Evolutionary conservation across 805 yeast genomes (phyloP).

Genomic region (Metschnikowia baotianmanensis): DNA sequence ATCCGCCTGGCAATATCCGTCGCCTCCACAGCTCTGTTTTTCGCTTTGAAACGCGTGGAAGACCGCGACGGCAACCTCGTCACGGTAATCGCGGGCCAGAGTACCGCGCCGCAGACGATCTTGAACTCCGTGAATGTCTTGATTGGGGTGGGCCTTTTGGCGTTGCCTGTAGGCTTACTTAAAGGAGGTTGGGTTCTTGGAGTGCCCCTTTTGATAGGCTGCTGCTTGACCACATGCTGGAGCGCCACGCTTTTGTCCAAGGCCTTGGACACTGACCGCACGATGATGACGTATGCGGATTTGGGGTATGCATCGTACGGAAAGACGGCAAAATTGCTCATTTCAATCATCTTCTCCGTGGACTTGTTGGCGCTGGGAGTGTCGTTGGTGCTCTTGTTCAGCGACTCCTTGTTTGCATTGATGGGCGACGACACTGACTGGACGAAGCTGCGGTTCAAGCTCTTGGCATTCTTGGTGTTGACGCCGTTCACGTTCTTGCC

Average conservation of each 20-base stretch:
- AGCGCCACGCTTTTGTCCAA: slow-evolving; percentile 60
- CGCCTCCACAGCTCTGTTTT: slow-evolving; percentile 45
- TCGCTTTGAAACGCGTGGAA: slow-evolving; percentile 62
- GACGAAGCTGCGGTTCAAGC: slow-evolving; percentile 36
- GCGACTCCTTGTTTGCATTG: slow-evolving; percentile 52
- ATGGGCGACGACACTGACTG: slow-evolving; percentile 8
- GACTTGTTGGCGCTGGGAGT: slow-evolving; percentile 63
- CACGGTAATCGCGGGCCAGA: slow-evolving; percentile 58
- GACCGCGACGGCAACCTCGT: slow-evolving; percentile 66
- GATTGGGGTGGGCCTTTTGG: slow-evolving; percentile 72
- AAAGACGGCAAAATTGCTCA: slow-evolving; percentile 36
- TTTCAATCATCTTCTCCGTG: slow-evolving; percentile 49
- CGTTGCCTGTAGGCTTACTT: slow-evolving; percentile 67
- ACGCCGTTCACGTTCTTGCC: slow-evolving; percentile 54
- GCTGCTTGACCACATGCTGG: slow-evolving; percentile 49
- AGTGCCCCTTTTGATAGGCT: slow-evolving; percentile 34
- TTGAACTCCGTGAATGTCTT: slow-evolving; percentile 76
- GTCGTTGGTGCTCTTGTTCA: slow-evolving; percentile 55
- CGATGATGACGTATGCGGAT: slow-evolving; percentile 85
- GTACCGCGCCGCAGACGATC: slow-evolving; percentile 69
- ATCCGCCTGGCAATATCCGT: slow-evolving; percentile 35
- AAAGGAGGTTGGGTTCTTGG: slow-evolving; percentile 69
- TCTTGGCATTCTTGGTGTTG: slow-evolving; percentile 35
- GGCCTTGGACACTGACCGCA: slow-evolving; percentile 76
- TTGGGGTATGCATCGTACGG: slow-evolving; percentile 87